Evolutionary conservation across 805 yeast genomes (phyloP), one percentile per base, ranked within the genome.

Genomic region (Wickerhamiella nectarea): DNA sequence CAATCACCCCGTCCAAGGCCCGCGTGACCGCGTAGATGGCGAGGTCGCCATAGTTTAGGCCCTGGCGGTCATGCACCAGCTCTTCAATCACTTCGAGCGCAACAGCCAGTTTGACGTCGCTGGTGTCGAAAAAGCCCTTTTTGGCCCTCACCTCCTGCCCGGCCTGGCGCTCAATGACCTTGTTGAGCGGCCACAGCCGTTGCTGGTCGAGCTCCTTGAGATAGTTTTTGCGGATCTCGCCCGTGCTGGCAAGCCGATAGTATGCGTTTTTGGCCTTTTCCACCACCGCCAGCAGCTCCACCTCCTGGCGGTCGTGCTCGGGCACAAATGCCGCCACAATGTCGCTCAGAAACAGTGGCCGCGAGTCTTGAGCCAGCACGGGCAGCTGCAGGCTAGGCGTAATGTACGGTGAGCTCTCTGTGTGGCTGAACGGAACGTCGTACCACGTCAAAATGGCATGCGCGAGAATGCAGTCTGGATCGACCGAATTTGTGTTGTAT

Each of bases 381-480:
- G 56, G 56, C 29, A 53, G 45, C 28, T 46, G 38, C 25, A 46
- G 44, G 1, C 20, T 11, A 2, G 48, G 33, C 3, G 57, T 44
- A 8, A 48, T 45, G 35, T 48, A 48, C 4, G 55, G 56, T 18
- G 53, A 47, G 9, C 31, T 31, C 3, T 18, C 39, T 33, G 25
- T 12, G 1, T 43, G 14, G 3, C 8, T 19, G 15, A 38, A 41
- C 12, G 20, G 14, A 6, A 20, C 12, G 7, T 37, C 45, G 19
- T 39, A 26, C n/a, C 38, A 28, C 4, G 31, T 33, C 29, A 59
- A 39, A 37, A 56, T 34, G 6, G 52, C 38, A 21, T 48, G 50
- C 6, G 50, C 48, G 14, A 41, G 50, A 17, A 59, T 44, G 35
- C 62, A 49, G n/a, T 40, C 41, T 5, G 65, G 65, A 21, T 61